Conservation (phyloP, 2,329 filamentous ascomycete species). For the Ilyonectria sp. region DNA sequence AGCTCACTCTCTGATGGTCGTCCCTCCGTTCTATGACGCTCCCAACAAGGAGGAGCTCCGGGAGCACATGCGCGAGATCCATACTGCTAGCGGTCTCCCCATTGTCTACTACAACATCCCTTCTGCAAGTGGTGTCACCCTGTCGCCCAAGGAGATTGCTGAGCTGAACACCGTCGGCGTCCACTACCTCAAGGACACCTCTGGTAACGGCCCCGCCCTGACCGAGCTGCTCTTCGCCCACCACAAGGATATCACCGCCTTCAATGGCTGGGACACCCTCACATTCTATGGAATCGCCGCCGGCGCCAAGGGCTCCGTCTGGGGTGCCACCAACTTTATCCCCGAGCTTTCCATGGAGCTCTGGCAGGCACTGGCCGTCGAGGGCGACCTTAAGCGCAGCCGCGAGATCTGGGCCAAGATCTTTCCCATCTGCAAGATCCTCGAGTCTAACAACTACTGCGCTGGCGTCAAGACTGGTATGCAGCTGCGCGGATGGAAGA, state of each 20-base stretch:
- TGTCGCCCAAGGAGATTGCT: constrained; percentile 60
- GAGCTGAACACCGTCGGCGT: constrained; percentile 61
- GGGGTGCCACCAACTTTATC: constrained; percentile 66
- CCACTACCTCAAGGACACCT: constrained; percentile 67
- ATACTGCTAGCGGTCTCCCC: constrained; percentile 56
- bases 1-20: constrained; percentile 62
- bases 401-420: constrained; percentile 65
- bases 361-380: constrained; percentile 59
- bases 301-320: constrained; percentile 64
- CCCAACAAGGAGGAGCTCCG: constrained; percentile 52
- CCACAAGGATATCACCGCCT: constrained; percentile 59
- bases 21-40: constrained; percentile 66
- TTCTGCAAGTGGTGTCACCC: constrained; percentile 59
- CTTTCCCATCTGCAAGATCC: constrained; percentile 65
- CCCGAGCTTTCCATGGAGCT: constrained; percentile 64
- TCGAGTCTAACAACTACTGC: constrained; percentile 64
- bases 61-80: constrained; percentile 60
- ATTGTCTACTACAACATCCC: constrained; percentile 69
- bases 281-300: constrained; percentile 68
- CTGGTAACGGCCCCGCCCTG: constrained; percentile 64
- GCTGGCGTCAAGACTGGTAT: constrained; percentile 65
- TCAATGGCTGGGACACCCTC: constrained; percentile 69
- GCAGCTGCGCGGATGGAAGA: constrained; percentile 61
- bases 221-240: constrained; percentile 64
- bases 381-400: constrained; percentile 58